Evolutionary conservation across 352 stramenopile species (phyloP).

Genomic region (Phytophthora sp.): DNA sequence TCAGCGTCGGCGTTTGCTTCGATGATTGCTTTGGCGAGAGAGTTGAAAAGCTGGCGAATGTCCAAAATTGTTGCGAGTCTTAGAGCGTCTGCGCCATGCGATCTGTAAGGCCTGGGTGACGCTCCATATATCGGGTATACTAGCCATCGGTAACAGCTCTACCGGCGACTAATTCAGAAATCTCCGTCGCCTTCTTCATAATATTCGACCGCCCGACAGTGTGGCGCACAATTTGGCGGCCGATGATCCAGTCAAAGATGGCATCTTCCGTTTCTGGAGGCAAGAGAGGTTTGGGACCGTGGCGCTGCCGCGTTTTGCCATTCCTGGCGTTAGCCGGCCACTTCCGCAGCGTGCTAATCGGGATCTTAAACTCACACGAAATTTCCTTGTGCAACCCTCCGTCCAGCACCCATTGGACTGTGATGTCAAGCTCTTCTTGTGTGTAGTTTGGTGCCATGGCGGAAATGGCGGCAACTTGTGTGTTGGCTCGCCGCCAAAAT

Average conservation of each 20-base stretch:
- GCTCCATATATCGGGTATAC: not conserved
- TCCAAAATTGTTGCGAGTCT: not conserved
- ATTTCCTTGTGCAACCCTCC: no score
- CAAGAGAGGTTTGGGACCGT: no score
- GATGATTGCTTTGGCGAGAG: not conserved
- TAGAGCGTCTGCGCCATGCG: not conserved
- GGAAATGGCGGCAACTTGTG: no score
- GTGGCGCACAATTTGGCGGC: not conserved
- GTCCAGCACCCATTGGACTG: no score
- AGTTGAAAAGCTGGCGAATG: not conserved
- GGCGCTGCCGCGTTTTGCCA: no score
- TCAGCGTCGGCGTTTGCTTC: not conserved
- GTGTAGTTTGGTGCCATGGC: no score
- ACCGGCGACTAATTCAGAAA: not conserved
- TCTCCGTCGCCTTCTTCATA: not conserved
- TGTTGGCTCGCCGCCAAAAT: no score
- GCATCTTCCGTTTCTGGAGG: constrained; percentile 20
- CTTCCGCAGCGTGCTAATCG: no score
- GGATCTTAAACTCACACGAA: no score
- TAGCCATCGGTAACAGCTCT: not conserved
- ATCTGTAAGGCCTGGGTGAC: not conserved
- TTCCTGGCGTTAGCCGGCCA: no score
- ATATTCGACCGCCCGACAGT: not conserved
- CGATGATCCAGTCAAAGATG: not conserved
- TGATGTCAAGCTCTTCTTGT: no score